A percentile compares a stretch with the other conserved stretches of the same genome.
These are phyloP conservation scores for Rhodofomes roseus DNA, from an alignment of 1,284 basidiomycete species.

Conservation along the genomic window DNA sequence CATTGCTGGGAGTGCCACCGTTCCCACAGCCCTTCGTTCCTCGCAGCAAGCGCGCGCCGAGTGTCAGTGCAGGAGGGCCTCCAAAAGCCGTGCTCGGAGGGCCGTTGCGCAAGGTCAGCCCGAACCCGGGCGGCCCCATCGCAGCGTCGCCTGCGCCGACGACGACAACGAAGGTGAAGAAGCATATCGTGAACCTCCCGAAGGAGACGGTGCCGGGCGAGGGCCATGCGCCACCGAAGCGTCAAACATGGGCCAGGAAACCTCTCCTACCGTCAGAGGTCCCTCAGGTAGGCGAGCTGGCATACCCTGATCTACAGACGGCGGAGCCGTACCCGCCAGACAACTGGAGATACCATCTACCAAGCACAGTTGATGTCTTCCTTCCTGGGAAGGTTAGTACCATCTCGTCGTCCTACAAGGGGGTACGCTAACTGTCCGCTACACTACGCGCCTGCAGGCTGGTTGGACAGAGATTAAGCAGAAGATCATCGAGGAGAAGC, in stretches of 20 bases:
- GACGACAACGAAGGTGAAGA: conserved; percentile 53
- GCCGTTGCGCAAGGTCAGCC: conserved; percentile 68
- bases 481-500: conserved; percentile 70
- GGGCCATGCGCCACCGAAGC: conserved; percentile 40
- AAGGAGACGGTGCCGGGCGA: conserved; percentile 53
- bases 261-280: conserved; percentile 46
- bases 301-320: conserved; percentile 46
- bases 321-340: conserved; percentile 62
- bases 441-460: conserved; percentile 34
- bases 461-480: conserved; percentile 72
- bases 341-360: conserved; percentile 48
- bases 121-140: conserved; percentile 32
- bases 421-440: neutral
- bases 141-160: conserved; percentile 22
- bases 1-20: conserved; percentile 42
- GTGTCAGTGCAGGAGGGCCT: conserved; percentile 68
- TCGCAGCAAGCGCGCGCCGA: conserved; percentile 57
- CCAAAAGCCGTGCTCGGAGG: conserved; percentile 79
- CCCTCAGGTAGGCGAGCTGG: conserved; percentile 32
- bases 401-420: neutral
- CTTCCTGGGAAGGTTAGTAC: conserved; percentile 70
- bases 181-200: conserved; percentile 66
- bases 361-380: conserved; percentile 71
- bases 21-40: conserved; percentile 46
- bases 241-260: conserved; percentile 58